Base-by-base conservation (phyloP, 192 early-diverging fungal species). In the Backusella liffmaniae region DNA sequence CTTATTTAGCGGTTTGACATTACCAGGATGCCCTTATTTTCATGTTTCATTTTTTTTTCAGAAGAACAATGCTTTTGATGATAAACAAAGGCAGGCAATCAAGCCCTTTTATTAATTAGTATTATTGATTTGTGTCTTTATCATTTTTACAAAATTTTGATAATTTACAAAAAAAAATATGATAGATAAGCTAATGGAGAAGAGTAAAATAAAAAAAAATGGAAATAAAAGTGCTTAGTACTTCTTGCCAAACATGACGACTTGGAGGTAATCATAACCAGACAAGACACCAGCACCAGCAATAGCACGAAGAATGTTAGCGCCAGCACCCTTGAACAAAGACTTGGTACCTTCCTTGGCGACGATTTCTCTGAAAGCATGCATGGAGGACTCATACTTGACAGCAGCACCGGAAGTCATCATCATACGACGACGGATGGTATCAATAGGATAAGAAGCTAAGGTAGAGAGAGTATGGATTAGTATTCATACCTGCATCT, bases 261-360 rank as follows among this genome's bases (percentile, higher is more conserved):
- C 67, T 26, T 74, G 76, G 39, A 81, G 79, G 85, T 94, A 79
- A 87, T 91, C 92, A 86, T 89, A 89, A 89, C 93, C 85, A 94
- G 92, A 87, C 78, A 89, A 85, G 75, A 98, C 98, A 89, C 93
- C 91, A 77, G 98, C 96, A 92, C 94, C 97, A 87, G 93, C 98
- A 78, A 95, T 93, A 86, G 92, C 97, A 87, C 98, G 94, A 87
- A 99, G 94, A 81, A 98, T 95, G 92, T 99, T 98, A 80, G 98
- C 96, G 90, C 95, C 93, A 85, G 96, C 96, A 88, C 98, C 56
- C 89, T 98, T 97, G 95, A 97, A 99, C 86, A 99, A 89, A 79
- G 96, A 93, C 88, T 90, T 92, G 83, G 86, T 72, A 81, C 98
- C 98, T 85, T 97, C 96, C 84, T 96, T 92, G 73, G 76, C 84